Conservation (phyloP, 208 protist species). For the Trypanosoma grayi region DNA sequence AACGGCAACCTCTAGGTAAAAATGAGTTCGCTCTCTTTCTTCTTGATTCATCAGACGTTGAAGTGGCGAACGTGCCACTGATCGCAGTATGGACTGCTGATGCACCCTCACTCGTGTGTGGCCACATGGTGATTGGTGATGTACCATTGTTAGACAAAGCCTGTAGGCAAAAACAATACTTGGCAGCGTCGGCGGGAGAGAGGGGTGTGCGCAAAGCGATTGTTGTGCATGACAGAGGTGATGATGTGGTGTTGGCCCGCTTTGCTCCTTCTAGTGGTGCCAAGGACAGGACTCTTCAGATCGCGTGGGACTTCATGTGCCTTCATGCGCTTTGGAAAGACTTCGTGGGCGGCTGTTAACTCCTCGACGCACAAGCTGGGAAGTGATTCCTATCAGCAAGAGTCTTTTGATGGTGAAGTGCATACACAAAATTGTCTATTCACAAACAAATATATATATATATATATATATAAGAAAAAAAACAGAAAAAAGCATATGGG, state of each 20-base stretch:
- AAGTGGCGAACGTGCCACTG: background rate
- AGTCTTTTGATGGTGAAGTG: too few species aligned
- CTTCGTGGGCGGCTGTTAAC: constrained; percentile 16
- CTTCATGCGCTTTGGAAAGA: constrained; percentile 15
- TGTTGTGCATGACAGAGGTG: background rate
- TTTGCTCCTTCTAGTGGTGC: background rate
- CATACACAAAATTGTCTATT: too few species aligned
- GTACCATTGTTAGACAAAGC: background rate
- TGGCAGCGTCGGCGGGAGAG: background rate
- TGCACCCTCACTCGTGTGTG: background rate
- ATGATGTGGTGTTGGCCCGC: background rate
- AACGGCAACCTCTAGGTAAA: background rate
- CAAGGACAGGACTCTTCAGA: background rate
- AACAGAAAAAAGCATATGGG: too few species aligned
- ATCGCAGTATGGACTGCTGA: constrained; percentile 16
- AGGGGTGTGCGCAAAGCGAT: background rate
- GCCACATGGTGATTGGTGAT: background rate
- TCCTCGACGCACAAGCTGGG: too few species aligned
- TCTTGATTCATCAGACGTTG: background rate
- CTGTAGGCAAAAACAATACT: too few species aligned
- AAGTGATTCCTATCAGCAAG: too few species aligned
- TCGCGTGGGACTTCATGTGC: constrained; percentile 15
- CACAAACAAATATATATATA: too few species aligned
- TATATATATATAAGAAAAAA: too few species aligned
- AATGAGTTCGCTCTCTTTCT: constrained; percentile 8